These are phyloP conservation scores for Dendrobium chrysotoxum DNA, from an alignment of 106 monocot genomes.

Conservation along the genomic window DNA sequence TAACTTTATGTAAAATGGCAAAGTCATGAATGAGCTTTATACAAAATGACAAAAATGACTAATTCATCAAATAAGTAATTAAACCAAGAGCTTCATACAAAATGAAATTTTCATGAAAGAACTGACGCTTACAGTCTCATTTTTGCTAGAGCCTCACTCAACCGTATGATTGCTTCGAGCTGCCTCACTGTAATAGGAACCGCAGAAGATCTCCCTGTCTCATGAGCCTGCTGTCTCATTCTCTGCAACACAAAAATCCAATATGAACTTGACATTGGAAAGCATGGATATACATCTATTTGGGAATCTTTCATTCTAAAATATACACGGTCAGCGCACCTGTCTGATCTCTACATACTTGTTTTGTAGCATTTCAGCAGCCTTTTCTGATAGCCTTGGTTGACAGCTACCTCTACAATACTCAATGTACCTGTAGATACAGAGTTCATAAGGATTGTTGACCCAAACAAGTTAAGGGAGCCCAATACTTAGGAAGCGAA, in stretches of 20 bases:
- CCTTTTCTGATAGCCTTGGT: constrained; percentile 80
- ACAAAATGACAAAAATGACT: no score
- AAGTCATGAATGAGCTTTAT: no score
- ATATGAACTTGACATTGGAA: not conserved
- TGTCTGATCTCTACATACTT: constrained; percentile 99
- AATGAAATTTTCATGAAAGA: not conserved
- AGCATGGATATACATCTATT: not conserved
- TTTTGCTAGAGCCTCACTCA: constrained; percentile 92
- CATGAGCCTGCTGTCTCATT: constrained; percentile 95
- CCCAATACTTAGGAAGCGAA: no score
- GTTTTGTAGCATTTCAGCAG: constrained; percentile 81
- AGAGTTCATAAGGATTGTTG: no score
- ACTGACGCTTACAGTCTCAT: constrained; percentile 78
- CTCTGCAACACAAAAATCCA: constrained; percentile 34
- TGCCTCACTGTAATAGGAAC: constrained; percentile 98
- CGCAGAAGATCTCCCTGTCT: constrained; percentile 77
- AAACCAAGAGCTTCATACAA: no score
- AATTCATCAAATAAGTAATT: no score
- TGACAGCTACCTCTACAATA: constrained; percentile 75
- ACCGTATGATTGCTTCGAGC: constrained; percentile 93
- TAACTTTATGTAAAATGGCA: no score
- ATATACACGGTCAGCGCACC: constrained; percentile 24
- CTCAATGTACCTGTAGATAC: constrained; percentile 63
- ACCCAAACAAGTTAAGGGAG: no score
- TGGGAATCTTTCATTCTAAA: no score